Conservation (phyloP, 768 basidiomycete species). For the Termitomyces sp. region DNA sequence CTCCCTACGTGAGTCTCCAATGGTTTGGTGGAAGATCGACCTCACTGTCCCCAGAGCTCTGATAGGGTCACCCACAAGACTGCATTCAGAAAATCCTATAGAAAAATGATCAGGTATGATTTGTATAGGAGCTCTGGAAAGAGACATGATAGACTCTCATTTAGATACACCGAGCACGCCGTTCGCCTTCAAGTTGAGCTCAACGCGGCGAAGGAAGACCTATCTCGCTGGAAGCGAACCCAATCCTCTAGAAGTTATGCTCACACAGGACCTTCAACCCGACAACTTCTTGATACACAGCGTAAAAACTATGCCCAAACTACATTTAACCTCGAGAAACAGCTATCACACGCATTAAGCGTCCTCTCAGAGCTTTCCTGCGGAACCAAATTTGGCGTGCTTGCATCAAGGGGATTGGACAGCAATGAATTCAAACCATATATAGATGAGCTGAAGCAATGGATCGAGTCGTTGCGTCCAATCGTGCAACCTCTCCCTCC, state of each 20-base stretch:
- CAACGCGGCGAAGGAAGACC: background rate
- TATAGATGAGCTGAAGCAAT: constrained; percentile 1
- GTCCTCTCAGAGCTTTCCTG: background rate
- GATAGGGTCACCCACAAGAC: background rate
- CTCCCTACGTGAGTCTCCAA: background rate
- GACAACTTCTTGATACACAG: background rate
- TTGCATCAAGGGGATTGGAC: background rate
- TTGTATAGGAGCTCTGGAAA: too few species aligned
- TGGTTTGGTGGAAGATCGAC: background rate
- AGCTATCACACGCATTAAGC: background rate
- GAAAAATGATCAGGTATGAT: constrained; percentile 3
- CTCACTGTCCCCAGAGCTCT: background rate
- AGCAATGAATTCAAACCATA: background rate
- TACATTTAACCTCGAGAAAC: background rate
- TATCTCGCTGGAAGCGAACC: constrained; percentile 6
- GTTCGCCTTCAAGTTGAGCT: constrained; percentile 10
- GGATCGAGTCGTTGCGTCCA: background rate
- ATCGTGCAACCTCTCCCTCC: background rate
- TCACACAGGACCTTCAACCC: background rate
- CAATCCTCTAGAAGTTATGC: constrained; percentile 2
- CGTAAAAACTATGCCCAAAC: background rate
- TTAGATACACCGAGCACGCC: background rate
- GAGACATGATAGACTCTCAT: background rate
- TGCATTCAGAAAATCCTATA: background rate
- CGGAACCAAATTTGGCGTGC: background rate